Conservation (phyloP, 306 rosid genomes). For the Sicyos baderoa region DNA sequence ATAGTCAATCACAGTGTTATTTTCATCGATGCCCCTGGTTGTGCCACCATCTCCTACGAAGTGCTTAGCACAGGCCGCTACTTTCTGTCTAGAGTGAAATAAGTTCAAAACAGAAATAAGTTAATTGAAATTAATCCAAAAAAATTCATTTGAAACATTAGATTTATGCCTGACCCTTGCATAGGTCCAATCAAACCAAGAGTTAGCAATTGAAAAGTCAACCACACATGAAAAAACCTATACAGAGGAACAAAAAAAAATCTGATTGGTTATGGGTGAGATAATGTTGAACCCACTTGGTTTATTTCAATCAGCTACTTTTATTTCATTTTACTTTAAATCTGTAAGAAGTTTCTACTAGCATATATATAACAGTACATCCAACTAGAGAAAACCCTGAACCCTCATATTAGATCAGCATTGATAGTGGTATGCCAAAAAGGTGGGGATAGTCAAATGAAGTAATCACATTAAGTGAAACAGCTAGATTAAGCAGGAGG, state of each 20-base stretch:
- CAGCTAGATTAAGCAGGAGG: conserved; percentile 11
- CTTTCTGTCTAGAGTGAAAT: conserved; percentile 48
- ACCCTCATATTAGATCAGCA: background rate
- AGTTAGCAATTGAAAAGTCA: background rate
- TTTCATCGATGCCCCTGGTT: conserved; percentile 69
- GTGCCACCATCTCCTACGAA: conserved; percentile 95
- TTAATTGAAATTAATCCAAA: conserved; percentile 19
- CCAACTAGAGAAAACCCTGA: too few relatives aligned
- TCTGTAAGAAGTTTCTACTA: too few relatives aligned
- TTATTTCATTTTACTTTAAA: background rate
- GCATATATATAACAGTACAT: too few relatives aligned
- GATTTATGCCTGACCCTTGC: background rate
- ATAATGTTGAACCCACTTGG: background rate
- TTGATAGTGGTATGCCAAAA: background rate
- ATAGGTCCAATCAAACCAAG: background rate
- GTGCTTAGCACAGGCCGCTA: conserved; percentile 97
- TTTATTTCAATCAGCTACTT: background rate
- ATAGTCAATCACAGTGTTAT: conserved; percentile 57
- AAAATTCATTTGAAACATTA: background rate
- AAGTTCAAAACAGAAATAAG: conserved; percentile 15
- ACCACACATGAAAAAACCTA: background rate
- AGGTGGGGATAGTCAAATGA: background rate
- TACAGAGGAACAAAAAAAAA: background rate
- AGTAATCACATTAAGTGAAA: background rate
- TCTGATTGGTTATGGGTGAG: background rate